phyloP scores from a whole-genome alignment of 2,329 filamentous ascomycete genomes.

The Aureobasidium sp. region DNA sequence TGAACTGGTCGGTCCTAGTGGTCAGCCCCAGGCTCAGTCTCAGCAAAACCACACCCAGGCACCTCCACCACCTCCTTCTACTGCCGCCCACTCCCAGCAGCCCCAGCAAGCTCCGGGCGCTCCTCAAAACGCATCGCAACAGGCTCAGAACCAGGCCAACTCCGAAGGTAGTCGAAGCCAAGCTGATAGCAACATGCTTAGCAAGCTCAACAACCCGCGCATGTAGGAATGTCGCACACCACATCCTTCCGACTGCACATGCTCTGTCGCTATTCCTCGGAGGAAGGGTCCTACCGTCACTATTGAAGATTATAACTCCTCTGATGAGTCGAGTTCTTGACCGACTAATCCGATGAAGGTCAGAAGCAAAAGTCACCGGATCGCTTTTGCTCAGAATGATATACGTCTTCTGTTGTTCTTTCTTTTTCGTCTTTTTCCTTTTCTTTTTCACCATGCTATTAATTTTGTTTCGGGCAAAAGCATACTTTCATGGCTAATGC shows the following conservation, averaged over 20 bases:
- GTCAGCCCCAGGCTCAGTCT: constrained; percentile 6
- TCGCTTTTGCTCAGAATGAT: constrained; percentile 7
- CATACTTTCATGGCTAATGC: background rate
- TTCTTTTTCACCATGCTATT: background rate
- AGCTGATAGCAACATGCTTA: constrained; percentile 35
- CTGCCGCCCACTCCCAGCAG: constrained; percentile 10
- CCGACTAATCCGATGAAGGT: background rate
- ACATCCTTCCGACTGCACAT: background rate
- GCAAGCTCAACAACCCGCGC: constrained; percentile 27
- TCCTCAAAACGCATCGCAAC: background rate
- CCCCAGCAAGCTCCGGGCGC: constrained; percentile 9
- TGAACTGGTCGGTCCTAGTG: constrained; percentile 24
- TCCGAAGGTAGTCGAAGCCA: constrained; percentile 31
- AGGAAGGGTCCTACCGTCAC: background rate
- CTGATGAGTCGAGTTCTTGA: background rate
- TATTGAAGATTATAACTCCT: background rate
- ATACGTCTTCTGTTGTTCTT: background rate
- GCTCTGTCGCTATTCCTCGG: background rate
- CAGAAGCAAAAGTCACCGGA: background rate
- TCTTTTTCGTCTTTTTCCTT: background rate
- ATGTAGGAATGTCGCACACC: background rate
- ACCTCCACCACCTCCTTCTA: constrained; percentile 8
- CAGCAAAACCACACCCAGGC: constrained; percentile 5
- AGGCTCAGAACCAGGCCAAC: constrained; percentile 25
- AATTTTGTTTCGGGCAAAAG: background rate